phyloP scores from a whole-genome alignment of 805 yeast genomes.

The Huiozyma naganishii region DNA sequence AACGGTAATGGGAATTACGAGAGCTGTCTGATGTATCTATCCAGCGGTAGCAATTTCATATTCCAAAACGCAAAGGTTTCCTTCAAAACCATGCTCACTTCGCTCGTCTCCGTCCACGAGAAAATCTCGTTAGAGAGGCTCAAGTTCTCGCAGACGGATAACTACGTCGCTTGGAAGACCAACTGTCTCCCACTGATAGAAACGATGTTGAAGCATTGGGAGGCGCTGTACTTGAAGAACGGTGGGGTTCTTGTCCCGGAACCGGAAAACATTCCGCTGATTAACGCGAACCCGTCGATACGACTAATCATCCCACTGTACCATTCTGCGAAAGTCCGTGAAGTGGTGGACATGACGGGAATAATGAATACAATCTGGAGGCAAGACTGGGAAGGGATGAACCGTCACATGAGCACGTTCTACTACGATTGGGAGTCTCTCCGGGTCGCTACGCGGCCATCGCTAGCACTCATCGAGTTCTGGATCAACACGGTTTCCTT shows the following conservation, averaged over 20 bases:
- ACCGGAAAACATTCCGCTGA: slow-evolving; percentile 28
- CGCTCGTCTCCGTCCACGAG: slow-evolving; percentile 59
- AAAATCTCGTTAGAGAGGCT: slow-evolving; percentile 43
- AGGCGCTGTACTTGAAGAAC: slow-evolving; percentile 45
- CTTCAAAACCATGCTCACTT: slow-evolving; percentile 36
- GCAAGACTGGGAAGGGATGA: slow-evolving; percentile 63
- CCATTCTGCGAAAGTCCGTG: slow-evolving; percentile 55
- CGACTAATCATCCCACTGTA: slow-evolving; percentile 57
- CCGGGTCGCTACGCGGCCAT: slow-evolving; percentile 48
- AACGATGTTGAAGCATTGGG: slow-evolving; percentile 56
- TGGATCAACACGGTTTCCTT: slow-evolving; percentile 66
- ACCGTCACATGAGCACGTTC: slow-evolving; percentile 36
- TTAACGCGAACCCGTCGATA: slow-evolving; percentile 44
- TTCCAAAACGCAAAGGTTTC: slow-evolving; percentile 25
- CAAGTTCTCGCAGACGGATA: slow-evolving; percentile 16
- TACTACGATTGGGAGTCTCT: slow-evolving; percentile 49
- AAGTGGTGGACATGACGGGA: slow-evolving; percentile 51
- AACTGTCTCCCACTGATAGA: slow-evolving; percentile 49
- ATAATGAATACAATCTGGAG: slow-evolving; percentile 48
- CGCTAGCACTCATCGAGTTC: slow-evolving; percentile 48
- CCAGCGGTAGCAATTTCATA: slow-evolving; percentile 29
- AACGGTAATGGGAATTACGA: slow-evolving; percentile 41
- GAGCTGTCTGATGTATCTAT: slow-evolving; percentile 36
- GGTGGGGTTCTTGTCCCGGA: slow-evolving; percentile 53
- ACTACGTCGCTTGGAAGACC: slow-evolving; percentile 47